Evolutionary conservation across 345 rosid genomes (phyloP).

Genomic region (Toxicodendron radicans): DNA sequence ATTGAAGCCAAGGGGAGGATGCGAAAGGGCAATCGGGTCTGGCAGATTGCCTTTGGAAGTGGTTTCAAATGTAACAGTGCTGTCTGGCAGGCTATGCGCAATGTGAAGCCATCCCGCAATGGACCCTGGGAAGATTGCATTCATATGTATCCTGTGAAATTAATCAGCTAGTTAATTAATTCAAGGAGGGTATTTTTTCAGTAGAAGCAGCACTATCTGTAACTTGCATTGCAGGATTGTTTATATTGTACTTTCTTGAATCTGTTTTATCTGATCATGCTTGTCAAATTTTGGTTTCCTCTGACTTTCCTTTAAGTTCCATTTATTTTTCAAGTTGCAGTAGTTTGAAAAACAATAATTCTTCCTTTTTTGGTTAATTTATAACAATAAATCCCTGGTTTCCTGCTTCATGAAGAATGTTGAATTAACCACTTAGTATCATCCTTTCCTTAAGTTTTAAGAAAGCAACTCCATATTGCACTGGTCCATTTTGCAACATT

Average conservation of each 20-base stretch:
- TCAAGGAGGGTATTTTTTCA: background rate
- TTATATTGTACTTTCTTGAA: background rate
- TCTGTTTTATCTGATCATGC: background rate
- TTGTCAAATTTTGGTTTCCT: background rate
- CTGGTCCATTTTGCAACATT: conserved; percentile 77
- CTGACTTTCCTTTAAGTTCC: background rate
- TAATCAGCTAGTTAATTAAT: conserved; percentile 16
- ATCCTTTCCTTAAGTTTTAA: no score
- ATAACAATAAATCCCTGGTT: no score
- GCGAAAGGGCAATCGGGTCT: conserved; percentile 40
- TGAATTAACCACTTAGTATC: no score
- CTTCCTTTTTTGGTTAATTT: no score
- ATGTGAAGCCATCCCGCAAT: conserved; percentile 34
- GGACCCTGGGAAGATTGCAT: conserved; percentile 46
- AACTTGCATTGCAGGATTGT: background rate
- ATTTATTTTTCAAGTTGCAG: no score
- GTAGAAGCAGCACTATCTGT: background rate
- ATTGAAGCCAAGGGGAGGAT: conserved; percentile 55
- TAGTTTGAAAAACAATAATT: no score
- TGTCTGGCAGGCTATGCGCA: conserved; percentile 42
- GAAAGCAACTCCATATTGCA: conserved; percentile 60
- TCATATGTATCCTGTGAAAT: conserved; percentile 42
- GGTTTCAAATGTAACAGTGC: conserved; percentile 57
- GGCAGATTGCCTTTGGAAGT: conserved; percentile 64
- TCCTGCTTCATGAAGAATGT: no score